Base-by-base conservation (phyloP, 345 rosid species). In the Populus pruinosa region DNA sequence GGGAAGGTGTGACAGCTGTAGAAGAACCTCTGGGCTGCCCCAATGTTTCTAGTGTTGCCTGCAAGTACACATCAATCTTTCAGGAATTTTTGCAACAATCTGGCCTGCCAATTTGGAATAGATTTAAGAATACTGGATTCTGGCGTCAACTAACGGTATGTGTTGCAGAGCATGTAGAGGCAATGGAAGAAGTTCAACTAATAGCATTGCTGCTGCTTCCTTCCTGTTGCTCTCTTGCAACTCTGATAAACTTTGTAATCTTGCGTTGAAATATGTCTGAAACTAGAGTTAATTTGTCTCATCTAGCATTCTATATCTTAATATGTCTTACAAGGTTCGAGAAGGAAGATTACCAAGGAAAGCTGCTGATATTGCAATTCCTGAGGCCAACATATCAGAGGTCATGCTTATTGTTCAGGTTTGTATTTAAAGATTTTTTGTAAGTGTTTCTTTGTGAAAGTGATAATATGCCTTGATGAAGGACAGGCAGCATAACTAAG, bases 361-460 rank as follows among this genome's bases (percentile, higher is more conserved):
- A 80, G 76, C 82, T 70, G 53, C 78, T 44, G 87, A 82, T 80
- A 82, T 75, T 76, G 91, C 89, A 82, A 84, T 82, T 80, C 77
- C 79, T 10, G 84, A 80, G 77, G 69, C 84, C 63, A 86, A 80
- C 56, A 82, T 92, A 76, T 87, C 92, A 1, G 99, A 96, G 86
- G 96, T 91, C 87, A 90, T 96, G 97, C 92, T 96, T 74, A 93
- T 96, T 31, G 90, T 90, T 83, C 99, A 96, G 98, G 99, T 95
- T 85, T 77, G 87, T 84, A 56, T 82, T 17, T 23, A 43, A 55
- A 23, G 29, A 53, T 21, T 20, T 39, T 65, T 53, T 36, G 16
- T 13, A 5, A 50, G 66, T 2, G 11, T 36, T 50, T 29, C 4
- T 63, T 38, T 25, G 31, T 47, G 6, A 14, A 23, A 29, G 33